Evolutionary conservation across 2,329 filamentous ascomycete genomes (phyloP).

Genomic region (Huntiella savannae): DNA sequence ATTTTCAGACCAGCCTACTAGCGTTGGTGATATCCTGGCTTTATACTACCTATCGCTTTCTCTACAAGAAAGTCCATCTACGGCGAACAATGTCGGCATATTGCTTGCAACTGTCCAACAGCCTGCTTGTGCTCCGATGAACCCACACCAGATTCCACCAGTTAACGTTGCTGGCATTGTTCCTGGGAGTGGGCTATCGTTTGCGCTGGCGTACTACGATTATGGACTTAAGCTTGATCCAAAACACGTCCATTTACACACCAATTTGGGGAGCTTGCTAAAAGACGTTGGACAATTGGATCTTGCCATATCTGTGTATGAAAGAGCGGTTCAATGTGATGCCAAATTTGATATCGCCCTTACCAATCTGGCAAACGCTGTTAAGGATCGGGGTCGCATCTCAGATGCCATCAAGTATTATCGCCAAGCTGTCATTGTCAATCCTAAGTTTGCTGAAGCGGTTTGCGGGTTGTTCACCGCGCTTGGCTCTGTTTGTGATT

Average conservation of each 20-base stretch:
- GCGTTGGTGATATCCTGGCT: slow-evolving; percentile 79
- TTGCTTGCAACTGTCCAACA: slow-evolving; percentile 89
- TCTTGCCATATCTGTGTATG: slow-evolving; percentile 90
- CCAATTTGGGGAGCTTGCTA: slow-evolving; percentile 81
- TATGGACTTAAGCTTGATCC: slow-evolving; percentile 77
- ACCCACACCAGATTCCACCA: neutral
- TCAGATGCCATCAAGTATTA: slow-evolving; percentile 87
- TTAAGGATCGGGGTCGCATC: slow-evolving; percentile 88
- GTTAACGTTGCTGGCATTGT: slow-evolving; percentile 37
- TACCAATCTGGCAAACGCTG: slow-evolving; percentile 89
- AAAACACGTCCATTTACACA: slow-evolving; percentile 88
- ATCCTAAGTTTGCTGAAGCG: slow-evolving; percentile 88
- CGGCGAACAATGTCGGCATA: slow-evolving; percentile 95
- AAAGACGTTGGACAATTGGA: slow-evolving; percentile 92
- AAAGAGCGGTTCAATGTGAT: slow-evolving; percentile 81
- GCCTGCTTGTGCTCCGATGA: slow-evolving; percentile 15
- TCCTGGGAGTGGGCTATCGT: slow-evolving; percentile 68
- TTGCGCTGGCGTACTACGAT: slow-evolving; percentile 87
- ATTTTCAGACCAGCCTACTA: slow-evolving; percentile 38
- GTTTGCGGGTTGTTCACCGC: slow-evolving; percentile 91
- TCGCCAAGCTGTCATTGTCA: slow-evolving; percentile 72
- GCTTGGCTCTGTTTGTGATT: slow-evolving; percentile 89
- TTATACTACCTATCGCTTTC: slow-evolving; percentile 92
- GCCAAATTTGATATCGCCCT: slow-evolving; percentile 91
- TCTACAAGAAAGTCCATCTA: slow-evolving; percentile 87